A percentile compares a stretch with the other conserved stretches of the same genome.
Conservation (phyloP, 2,329 filamentous ascomycete species). For the Zasmidium citrigriseum region DNA sequence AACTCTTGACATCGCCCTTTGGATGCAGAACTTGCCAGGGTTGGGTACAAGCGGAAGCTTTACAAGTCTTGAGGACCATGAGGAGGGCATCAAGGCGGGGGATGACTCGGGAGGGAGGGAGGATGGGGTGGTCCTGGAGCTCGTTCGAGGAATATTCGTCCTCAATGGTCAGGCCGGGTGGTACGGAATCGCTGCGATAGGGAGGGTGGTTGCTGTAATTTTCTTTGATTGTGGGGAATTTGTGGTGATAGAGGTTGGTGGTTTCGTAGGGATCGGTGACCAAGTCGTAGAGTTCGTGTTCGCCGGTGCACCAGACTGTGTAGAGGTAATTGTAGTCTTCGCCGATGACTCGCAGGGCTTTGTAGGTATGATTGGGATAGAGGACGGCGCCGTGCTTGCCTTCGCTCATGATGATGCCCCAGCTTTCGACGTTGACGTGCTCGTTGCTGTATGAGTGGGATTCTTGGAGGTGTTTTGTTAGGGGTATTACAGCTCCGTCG, state of each 20-base stretch:
- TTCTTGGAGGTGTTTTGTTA: constrained; percentile 10
- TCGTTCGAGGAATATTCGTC: too few relatives aligned
- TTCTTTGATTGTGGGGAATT: not conserved
- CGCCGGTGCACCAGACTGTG: constrained; percentile 68
- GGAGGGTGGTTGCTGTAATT: not conserved
- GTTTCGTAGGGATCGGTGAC: constrained; percentile 27
- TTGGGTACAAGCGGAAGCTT: constrained; percentile 15
- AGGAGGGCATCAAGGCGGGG: constrained; percentile 21
- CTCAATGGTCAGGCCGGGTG: not conserved
- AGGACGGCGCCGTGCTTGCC: constrained; percentile 31
- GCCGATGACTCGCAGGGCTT: constrained; percentile 31
- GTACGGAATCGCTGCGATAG: constrained; percentile 2
- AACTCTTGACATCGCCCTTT: constrained; percentile 4
- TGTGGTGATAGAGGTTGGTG: constrained; percentile 19
- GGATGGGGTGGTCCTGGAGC: not conserved
- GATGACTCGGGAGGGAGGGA: constrained; percentile 6
- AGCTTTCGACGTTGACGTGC: constrained; percentile 45
- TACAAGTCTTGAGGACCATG: constrained; percentile 24
- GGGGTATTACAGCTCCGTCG: constrained; percentile 39
- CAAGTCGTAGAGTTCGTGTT: constrained; percentile 65
- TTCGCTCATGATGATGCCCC: constrained; percentile 39
- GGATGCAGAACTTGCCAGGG: constrained; percentile 22
- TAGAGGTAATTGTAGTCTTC: constrained; percentile 62
- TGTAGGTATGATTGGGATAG: constrained; percentile 35
- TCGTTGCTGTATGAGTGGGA: constrained; percentile 20